Base-by-base conservation (phyloP, 2,329 filamentous ascomycete species). In the Rutstroemia sp. region DNA sequence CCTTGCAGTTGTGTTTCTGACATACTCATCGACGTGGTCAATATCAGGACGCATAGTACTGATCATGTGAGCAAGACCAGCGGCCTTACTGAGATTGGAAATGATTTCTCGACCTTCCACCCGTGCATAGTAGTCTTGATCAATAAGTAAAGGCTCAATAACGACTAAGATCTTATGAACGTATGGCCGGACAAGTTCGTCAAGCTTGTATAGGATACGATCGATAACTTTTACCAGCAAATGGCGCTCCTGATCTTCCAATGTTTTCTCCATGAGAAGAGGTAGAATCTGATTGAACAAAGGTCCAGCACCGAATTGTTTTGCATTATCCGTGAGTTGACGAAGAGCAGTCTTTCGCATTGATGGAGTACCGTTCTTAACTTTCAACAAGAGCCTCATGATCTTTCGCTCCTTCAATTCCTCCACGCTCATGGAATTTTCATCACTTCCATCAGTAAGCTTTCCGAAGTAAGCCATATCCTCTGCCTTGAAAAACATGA, bases 381-480 rank as follows among this genome's bases (percentile, higher is more conserved):
- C 92, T 75, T 99, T 99, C 56, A 99, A 80, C 47, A 99, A 78
- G 55, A 99, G 76, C 63, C 94, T 82, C 94, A 99, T 97, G 69
- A 99, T 99, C 75, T 99, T 99, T 60, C 94, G 83, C 73, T 99
- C 92, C 73, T 99, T 97, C 52, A 99, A 75, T 68, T 99, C 92
- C 49, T 99, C 94, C 9, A 99, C 91, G 19, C 86, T 92, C 73
- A 99, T 82, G 21, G 84, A 80, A 65, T 92, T 95, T 73, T 99
- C 94, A 65, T 97, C 91, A 25, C 87, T 88, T 39, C 89, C 91
- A 69, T 99, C 94, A 21, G 95, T 92, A 42, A 99, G 82, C 76
- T 99, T 97, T 58, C 92, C 92, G 68, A 99, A 99, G 74, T 99
- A 99, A 41, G 89, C 86, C 91, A 97, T 96, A 72, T 99, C 94